Evolutionary conservation across 768 basidiomycete species (phyloP).

Genomic region (Lentinula lateritia): DNA sequence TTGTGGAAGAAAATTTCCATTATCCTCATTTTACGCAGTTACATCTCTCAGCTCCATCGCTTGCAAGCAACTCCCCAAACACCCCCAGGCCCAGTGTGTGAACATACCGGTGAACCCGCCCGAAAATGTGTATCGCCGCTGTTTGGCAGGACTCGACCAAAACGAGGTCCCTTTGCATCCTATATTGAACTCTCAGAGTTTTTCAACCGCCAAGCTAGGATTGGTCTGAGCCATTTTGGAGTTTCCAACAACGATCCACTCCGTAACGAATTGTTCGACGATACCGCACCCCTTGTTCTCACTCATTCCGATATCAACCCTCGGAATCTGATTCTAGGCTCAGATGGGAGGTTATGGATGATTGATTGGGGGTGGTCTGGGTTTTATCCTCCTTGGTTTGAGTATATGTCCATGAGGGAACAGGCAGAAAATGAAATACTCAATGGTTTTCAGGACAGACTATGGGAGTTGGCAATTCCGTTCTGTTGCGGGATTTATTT

Average conservation of each 20-base stretch:
- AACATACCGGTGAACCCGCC: constrained; percentile 1
- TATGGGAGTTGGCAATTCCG: not conserved
- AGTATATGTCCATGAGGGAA: too few species aligned
- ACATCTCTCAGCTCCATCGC: too few species aligned
- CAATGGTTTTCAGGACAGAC: too few species aligned
- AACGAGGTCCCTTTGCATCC: constrained; percentile 11
- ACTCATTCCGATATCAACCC: constrained; percentile 16
- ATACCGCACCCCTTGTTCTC: constrained; percentile 18
- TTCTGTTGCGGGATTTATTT: too few species aligned
- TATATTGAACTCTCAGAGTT: constrained; percentile 11
- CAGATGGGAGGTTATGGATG: constrained; percentile 16
- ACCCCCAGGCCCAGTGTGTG: constrained; percentile 9
- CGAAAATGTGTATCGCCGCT: constrained; percentile 8
- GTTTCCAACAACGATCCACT: not conserved
- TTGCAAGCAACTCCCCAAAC: not conserved
- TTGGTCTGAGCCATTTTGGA: not conserved
- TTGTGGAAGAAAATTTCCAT: too few species aligned
- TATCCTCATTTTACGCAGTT: too few species aligned
- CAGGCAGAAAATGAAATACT: too few species aligned
- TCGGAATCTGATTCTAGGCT: constrained; percentile 14
- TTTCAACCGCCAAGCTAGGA: constrained; percentile 7
- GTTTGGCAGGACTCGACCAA: not conserved
- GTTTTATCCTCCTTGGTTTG: constrained; percentile 11
- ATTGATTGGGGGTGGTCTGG: constrained; percentile 16
- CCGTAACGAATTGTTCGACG: constrained; percentile 8